Evolutionary conservation across 148 eudicot species (phyloP).

Genomic region (Bassia scoparia): DNA sequence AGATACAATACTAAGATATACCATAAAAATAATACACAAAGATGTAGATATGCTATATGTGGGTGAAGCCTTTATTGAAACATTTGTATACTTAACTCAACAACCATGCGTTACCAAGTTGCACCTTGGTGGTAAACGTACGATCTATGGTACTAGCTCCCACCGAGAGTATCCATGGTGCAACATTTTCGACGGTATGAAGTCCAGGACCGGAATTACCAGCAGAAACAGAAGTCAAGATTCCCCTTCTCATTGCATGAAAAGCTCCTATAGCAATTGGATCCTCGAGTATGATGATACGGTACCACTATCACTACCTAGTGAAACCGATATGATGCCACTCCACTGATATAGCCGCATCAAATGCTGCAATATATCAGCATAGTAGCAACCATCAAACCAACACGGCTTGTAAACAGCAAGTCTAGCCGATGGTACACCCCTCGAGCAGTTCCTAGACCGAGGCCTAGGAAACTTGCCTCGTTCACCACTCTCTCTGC

Average conservation of each 20-base stretch:
- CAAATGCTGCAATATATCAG: constrained; percentile 52
- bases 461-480: constrained; percentile 43
- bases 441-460: constrained; percentile 47
- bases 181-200: constrained; percentile 20
- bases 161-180: constrained; percentile 47
- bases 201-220: constrained; percentile 47
- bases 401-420: constrained; percentile 58
- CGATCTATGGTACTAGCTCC: constrained; percentile 51
- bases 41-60: no score
- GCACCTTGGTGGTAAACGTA: constrained; percentile 29
- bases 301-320: constrained; percentile 30
- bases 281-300: constrained; percentile 29
- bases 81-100: constrained; percentile 32
- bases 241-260: constrained; percentile 50
- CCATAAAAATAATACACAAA: no score
- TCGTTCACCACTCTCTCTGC: constrained; percentile 35
- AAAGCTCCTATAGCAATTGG: constrained; percentile 52
- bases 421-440: constrained; percentile 38
- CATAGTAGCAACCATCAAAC: constrained; percentile 25
- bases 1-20: no score
- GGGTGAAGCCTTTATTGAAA: no score
- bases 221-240: constrained; percentile 42
- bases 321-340: constrained; percentile 51
- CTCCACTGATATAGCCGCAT: constrained; percentile 60
- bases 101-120: constrained; percentile 31